Evolutionary conservation across 805 yeast species (phyloP), one percentile per base, ranked within the genome.

Genomic region (Geotrichum ghanense): DNA sequence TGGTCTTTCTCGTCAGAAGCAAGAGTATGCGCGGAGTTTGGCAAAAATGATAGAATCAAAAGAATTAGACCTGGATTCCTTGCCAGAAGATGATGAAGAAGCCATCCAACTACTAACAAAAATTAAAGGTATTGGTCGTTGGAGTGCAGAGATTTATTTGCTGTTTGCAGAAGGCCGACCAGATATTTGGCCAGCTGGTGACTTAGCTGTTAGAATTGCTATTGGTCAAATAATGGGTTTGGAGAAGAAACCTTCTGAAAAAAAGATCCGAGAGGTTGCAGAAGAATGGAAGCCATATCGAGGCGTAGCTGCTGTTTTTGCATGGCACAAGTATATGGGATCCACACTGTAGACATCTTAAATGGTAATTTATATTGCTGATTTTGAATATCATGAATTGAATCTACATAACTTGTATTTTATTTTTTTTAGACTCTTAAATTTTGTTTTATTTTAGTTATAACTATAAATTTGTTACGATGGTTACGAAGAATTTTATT

Each of bases 141-240:
- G 97, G 97, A 77, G 88, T 3, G 89, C 92, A 0, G 83, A 82
- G 46, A 89, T 89, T 95, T 89, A 87, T 62, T 63, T 84, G 16
- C 57, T 81, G 20, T 86, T 86, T 58, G 82, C 83, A 1, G 64
- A 88, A 41, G 72, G 72, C 22, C 71, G 84, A 48, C 58, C 75
- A 58, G 80, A 89, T 59, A 76, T 85, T 0, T 86, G 86, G 60
- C 81, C 92, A 3, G 66, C 75, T 3, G 85, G 79, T 17, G 97
- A 89, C 63, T 64, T 89, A n/a, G 42, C 37, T n/a, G 37, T 31
- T 5, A 9, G 37, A n/a, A 31, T 10, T 6, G 37, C 37, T 6
- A 12, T 31, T 31, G 37, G 37, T 5, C 19, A 31, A 12, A 31
- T 31, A 9, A 31, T 31, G 37, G 37, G 37, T 6, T 31, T 31